Conservation (phyloP, 768 basidiomycete genomes). For the Boletus rufocinnamomeus region DNA sequence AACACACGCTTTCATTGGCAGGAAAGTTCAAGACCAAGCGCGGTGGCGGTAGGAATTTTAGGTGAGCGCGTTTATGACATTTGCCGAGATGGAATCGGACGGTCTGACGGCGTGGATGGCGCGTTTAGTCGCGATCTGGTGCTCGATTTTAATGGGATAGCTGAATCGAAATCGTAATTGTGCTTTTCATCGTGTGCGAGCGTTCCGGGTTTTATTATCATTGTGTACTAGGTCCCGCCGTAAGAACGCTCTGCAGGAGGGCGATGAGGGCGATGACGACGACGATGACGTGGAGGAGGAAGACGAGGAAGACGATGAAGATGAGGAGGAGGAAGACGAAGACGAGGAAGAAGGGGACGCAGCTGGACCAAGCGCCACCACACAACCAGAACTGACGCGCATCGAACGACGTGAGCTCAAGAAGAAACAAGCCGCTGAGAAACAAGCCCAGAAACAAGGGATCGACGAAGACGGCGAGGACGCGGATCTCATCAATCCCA, state of each 20-base stretch:
- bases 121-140: slow-evolving; percentile 55
- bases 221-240: slow-evolving; percentile 20
- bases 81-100: slow-evolving; percentile 8
- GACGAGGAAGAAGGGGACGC: slow-evolving; percentile 43
- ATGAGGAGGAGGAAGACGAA: slow-evolving; percentile 44
- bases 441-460: slow-evolving; percentile 39
- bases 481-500: slow-evolving; percentile 74
- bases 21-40: slow-evolving; percentile 87
- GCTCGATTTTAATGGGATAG: slow-evolving; percentile 58
- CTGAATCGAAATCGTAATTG: slow-evolving; percentile 50
- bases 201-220: slow-evolving; percentile 14
- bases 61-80: slow-evolving; percentile 41
- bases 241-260: slow-evolving; percentile 36
- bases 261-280: slow-evolving; percentile 42
- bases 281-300: slow-evolving; percentile 30
- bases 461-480: slow-evolving; percentile 62
- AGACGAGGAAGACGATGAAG: slow-evolving; percentile 44
- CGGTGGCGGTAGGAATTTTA: slow-evolving; percentile 86
- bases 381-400: slow-evolving; percentile 63
- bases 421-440: slow-evolving; percentile 67
- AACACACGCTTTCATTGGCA: slow-evolving; percentile 19
- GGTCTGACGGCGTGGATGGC: slow-evolving; percentile 7
- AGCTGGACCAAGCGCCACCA: slow-evolving; percentile 29
- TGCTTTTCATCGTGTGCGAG: slow-evolving; percentile 8
- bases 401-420: slow-evolving; percentile 77